Evolutionary conservation across 2,329 filamentous ascomycete species (phyloP), one percentile per base, ranked within the genome.

Genomic region (Bimuria novae-zelandiae): DNA sequence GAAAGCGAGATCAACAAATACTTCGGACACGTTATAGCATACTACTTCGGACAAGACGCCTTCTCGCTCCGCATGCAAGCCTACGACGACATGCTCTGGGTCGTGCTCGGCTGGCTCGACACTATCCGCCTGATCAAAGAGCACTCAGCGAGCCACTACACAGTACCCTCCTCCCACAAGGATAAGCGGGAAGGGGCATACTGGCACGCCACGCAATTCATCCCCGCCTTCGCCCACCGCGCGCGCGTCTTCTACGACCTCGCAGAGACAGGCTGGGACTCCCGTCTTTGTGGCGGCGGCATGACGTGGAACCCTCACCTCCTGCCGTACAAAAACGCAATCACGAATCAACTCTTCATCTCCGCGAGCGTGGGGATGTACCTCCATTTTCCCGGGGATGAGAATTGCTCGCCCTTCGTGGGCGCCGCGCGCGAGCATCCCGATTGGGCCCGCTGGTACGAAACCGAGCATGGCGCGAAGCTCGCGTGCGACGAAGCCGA

Each of bases 21-120:
- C 71, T 96, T 95, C 70, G 83, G 85, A 0, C 90, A 97, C 53
- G 77, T 87, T 0, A 78, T 87, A 4, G 83, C 85, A 7, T 96
- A 88, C 62, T 97, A 95, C 70, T 96, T 93, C 69, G 91, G 90
- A 17, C 90, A 97, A 70, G 86, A 96, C 71, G 83, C 86, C 4
- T 85, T 92, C 58, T 80, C 82, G 23, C 82, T 97, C 44, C 82
- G 90, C 39, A 84, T 85, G 51, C 80, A 94, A 78, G 93, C 93
- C 0, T 96, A 88, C 70, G 93, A 97, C 68, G 93, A 97, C 71
- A 96, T 96, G 77, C 82, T 96, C 2, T 97, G 93, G 93, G 91
- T 97, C 1, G 91, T 95, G 2, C 80, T 97, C 32, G 90, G 89
- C 57, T 97, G 93, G 92, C 77, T 97, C 47, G 90, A 96, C 69